Conservation (phyloP, 1,284 basidiomycete species). For the Cryptococcus sp. region DNA sequence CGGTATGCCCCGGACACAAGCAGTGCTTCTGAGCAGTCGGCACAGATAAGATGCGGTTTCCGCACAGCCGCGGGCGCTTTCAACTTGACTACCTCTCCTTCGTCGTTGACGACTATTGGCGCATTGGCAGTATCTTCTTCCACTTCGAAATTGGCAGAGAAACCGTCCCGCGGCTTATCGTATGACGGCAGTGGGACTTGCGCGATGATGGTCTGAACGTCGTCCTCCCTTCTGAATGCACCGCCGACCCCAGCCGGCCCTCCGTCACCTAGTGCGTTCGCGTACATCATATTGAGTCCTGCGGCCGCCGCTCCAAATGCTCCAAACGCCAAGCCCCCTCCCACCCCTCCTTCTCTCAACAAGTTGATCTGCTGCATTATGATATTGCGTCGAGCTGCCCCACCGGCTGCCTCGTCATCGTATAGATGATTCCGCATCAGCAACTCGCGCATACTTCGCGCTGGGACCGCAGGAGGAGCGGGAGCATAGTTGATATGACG, state of each 20-base stretch:
- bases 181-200: slow-evolving; percentile 18
- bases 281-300: slow-evolving; percentile 1
- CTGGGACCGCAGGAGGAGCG: neutral
- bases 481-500: slow-evolving; percentile 22
- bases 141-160: slow-evolving; percentile 32
- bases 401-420: neutral
- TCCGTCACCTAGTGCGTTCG: neutral
- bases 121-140: slow-evolving; percentile 18
- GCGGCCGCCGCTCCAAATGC: neutral
- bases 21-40: slow-evolving; percentile 41
- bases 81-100: slow-evolving; percentile 25
- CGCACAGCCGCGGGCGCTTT: slow-evolving; percentile 1
- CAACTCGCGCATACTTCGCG: neutral
- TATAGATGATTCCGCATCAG: neutral
- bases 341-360: slow-evolving; percentile 7
- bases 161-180: slow-evolving; percentile 17
- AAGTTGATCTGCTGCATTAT: neutral
- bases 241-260: slow-evolving; percentile 10
- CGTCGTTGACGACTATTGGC: slow-evolving; percentile 35
- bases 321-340: neutral
- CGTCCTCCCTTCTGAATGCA: slow-evolving; percentile 14
- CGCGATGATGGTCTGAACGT: slow-evolving; percentile 27
- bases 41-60: slow-evolving; percentile 41
- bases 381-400: neutral
- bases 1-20: slow-evolving; percentile 38